These are phyloP conservation scores for Hyphodiscus hymeniophilus DNA, from an alignment of 495 filamentous ascomycete genomes.

Conservation along the genomic window DNA sequence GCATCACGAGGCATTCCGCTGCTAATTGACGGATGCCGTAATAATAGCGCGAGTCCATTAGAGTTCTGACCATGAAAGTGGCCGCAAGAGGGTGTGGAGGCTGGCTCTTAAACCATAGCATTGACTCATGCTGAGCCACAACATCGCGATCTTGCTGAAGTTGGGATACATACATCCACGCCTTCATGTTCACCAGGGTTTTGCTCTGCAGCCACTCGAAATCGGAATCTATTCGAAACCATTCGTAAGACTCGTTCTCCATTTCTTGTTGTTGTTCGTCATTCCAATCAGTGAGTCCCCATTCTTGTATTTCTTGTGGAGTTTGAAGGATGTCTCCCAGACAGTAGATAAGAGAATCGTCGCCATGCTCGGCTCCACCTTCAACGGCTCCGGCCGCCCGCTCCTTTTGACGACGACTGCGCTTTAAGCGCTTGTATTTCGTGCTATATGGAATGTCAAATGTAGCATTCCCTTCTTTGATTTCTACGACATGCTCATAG, in stretches of 20 bases:
- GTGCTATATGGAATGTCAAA: slow-evolving; percentile 98
- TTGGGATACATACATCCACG: slow-evolving; percentile 96
- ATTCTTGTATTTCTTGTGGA: slow-evolving; percentile 71
- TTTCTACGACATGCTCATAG: slow-evolving; percentile 96
- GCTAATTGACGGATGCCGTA: slow-evolving; percentile 84
- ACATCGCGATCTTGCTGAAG: slow-evolving; percentile 96
- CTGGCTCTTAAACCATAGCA: slow-evolving; percentile 33
- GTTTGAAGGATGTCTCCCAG: slow-evolving; percentile 84
- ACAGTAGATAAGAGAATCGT: slow-evolving; percentile 84
- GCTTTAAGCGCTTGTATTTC: slow-evolving; percentile 96
- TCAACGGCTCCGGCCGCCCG: slow-evolving; percentile 57
- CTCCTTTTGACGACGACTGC: slow-evolving; percentile 82
- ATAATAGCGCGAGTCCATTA: slow-evolving; percentile 90
- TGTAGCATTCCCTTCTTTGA: slow-evolving; percentile 71
- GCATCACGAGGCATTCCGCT: slow-evolving; percentile 61
- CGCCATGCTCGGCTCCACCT: slow-evolving; percentile 55
- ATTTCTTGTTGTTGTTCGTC: slow-evolving; percentile 79
- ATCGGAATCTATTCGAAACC: slow-evolving; percentile 96
- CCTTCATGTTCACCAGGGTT: slow-evolving; percentile 63
- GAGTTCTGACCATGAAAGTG: slow-evolving; percentile 75
- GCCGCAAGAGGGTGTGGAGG: slow-evolving; percentile 66
- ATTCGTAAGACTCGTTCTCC: slow-evolving; percentile 95
- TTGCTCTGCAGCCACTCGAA: slow-evolving; percentile 94
- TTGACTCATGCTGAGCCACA: slow-evolving; percentile 78
- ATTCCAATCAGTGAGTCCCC: slow-evolving; percentile 82